Conservation (phyloP, 441 rosid genomes). For the Pelargonium fulgidum region DNA sequence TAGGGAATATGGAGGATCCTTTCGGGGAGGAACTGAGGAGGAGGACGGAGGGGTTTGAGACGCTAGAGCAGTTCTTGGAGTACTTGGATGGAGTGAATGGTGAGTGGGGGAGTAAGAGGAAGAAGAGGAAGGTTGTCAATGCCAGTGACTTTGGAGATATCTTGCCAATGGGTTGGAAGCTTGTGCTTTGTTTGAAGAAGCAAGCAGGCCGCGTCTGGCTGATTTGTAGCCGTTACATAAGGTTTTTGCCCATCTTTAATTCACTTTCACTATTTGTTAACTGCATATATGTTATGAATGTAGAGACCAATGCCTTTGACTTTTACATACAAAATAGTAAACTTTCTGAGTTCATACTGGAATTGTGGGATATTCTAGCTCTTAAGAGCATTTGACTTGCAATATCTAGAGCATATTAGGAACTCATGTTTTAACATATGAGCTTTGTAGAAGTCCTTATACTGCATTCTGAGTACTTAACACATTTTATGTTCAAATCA, state of each 20-base stretch:
- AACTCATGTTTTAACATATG: background rate
- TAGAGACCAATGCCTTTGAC: background rate
- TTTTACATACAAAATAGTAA: background rate
- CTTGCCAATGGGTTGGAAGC: constrained; percentile 49
- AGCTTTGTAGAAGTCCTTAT: background rate
- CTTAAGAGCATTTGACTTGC: background rate
- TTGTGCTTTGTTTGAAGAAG: constrained; percentile 39
- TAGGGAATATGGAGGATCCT: constrained; percentile 31
- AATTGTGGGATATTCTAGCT: background rate
- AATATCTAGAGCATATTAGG: background rate
- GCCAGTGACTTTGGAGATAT: constrained; percentile 29
- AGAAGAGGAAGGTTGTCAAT: constrained; percentile 44
- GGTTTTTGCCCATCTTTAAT: constrained; percentile 27
- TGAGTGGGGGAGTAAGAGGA: constrained; percentile 47
- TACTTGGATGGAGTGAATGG: constrained; percentile 41
- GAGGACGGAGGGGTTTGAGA: constrained; percentile 34
- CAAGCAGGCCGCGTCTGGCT: constrained; percentile 32
- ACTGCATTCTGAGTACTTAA: background rate
- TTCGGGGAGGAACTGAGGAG: constrained; percentile 43
- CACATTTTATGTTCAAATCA: background rate
- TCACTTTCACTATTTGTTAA: background rate
- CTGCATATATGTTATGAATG: background rate
- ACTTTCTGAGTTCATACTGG: background rate
- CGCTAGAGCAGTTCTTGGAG: constrained; percentile 31
- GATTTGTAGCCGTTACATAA: constrained; percentile 46